Evolutionary conservation across 352 stramenopile genomes (phyloP).

Genomic region (Globisporangium uncinulatum): DNA sequence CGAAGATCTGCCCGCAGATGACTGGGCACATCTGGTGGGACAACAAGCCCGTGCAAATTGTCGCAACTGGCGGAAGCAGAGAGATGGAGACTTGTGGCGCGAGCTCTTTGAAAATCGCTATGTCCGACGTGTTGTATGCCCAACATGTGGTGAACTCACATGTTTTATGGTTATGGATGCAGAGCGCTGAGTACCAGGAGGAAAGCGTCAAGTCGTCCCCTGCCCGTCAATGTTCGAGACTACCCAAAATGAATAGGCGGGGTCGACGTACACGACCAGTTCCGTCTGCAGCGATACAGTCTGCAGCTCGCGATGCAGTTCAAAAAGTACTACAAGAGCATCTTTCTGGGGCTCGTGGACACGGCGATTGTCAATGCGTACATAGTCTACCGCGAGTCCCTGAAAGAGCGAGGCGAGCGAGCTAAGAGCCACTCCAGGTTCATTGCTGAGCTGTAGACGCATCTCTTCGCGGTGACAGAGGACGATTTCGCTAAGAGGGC

Average conservation of each 20-base stretch:
- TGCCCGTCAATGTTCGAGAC: neutral
- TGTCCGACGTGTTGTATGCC: neutral
- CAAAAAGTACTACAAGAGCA: constrained; percentile 2
- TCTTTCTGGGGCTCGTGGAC: neutral
- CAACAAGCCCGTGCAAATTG: constrained; percentile 1
- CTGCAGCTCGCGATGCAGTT: neutral
- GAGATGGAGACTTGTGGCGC: neutral
- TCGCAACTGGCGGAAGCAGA: neutral
- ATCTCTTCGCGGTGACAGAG: neutral
- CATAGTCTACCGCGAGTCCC: neutral
- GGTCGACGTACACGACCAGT: neutral
- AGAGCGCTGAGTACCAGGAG: neutral
- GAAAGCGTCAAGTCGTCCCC: neutral
- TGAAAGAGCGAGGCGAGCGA: neutral
- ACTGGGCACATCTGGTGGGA: neutral
- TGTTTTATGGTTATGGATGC: neutral
- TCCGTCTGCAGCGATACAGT: neutral
- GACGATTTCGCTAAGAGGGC: neutral
- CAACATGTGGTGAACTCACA: neutral
- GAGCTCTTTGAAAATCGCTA: neutral
- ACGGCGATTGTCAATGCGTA: neutral
- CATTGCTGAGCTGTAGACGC: neutral
- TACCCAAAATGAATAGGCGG: neutral
- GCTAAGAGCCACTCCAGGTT: neutral
- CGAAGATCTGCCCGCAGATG: neutral